phyloP scores from a whole-genome alignment of 768 basidiomycete species.

The Lentinula raphanica region DNA sequence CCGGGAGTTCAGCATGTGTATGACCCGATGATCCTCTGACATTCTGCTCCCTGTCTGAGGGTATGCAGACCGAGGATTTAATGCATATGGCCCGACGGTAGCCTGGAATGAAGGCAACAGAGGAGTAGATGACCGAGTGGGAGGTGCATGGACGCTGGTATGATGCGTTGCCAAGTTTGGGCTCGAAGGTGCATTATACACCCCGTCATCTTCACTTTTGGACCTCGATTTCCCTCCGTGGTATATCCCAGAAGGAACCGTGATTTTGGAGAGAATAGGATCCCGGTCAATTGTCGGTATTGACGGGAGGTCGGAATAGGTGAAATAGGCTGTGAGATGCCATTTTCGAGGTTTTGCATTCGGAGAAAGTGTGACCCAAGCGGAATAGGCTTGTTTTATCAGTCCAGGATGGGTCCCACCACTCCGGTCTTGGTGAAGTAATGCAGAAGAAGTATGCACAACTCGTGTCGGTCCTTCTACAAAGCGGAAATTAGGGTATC shows the following conservation, averaged over 20 bases:
- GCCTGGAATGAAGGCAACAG: conserved; percentile 38
- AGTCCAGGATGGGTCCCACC: conserved; percentile 50
- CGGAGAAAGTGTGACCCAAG: conserved; percentile 45
- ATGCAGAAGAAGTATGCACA: conserved; percentile 43
- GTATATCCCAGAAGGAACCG: conserved; percentile 44
- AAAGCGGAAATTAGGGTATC: conserved; percentile 45
- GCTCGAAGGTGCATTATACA: neutral
- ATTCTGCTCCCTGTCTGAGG: conserved; percentile 22
- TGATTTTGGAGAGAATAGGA: conserved; percentile 35
- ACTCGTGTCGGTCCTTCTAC: conserved; percentile 51
- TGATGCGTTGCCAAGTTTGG: conserved; percentile 10
- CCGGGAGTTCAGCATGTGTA: conserved; percentile 50
- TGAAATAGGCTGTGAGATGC: conserved; percentile 60
- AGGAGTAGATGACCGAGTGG: conserved; percentile 8
- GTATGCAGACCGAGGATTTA: conserved; percentile 20
- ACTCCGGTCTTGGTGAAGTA: conserved; percentile 54
- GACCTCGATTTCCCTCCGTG: conserved; percentile 39
- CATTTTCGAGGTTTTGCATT: conserved; percentile 52
- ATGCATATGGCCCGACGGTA: conserved; percentile 25
- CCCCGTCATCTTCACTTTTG: conserved; percentile 28
- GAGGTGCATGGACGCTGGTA: conserved; percentile 7
- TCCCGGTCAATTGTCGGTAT: conserved; percentile 46
- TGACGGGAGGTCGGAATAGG: conserved; percentile 40
- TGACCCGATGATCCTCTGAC: conserved; percentile 57
- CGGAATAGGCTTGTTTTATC: conserved; percentile 71